Evolutionary conservation across 2,329 filamentous ascomycete species (phyloP), one percentile per base, ranked within the genome.

Genomic region (Ploettnerulaceae sp.): DNA sequence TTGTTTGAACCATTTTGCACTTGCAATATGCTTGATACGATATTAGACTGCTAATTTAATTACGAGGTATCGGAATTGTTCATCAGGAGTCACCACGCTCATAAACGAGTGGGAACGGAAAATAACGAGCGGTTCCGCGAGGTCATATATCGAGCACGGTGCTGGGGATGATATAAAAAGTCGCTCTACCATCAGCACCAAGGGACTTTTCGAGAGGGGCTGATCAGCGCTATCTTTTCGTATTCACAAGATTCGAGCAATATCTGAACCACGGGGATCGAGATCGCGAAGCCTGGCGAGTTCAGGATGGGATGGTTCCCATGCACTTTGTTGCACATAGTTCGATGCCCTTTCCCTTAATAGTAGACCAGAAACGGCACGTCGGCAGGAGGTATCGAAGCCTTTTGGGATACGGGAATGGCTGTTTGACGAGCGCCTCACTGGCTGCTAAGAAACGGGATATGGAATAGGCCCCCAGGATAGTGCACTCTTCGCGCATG

Each of bases 141-240:
- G 25, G 26, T 28, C 36, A 28, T 38, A 38, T 38, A 38, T 5
- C 24, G 28, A 18, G 28, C 24, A 28, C 24, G 20, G 14, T 38
- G 24, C 36, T 26, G 14, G 22, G 38, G 15, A 46, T 14, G 40
- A 8, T 18, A 34, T 26, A 31, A 29, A 35, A 22, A 20, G 25
- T 33, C 43, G 21, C 38, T 33, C 34, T 15, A 33, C 33, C n/a
- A n/a, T 45, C 34, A 31, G 25, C 14, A 17, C 43, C 35, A 46
- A 29, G 36, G 44, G 26, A 34, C 17, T 5, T 21, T 34, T 29
- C 44, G 25, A 36, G 28, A 31, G 35, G 8, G 28, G 29, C 26
- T 35, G 40, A 46, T 28, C 44, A 46, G 29, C 35, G 29, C 28
- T 38, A 39, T 32, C 18, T 22, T 22, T 39, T 26, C 43, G 43